A percentile compares a stretch with the other conserved stretches of the same genome.
Evolutionary conservation across 2,329 filamentous ascomycete genomes (phyloP).

Genomic region (Ilyonectria mors-panacis): DNA sequence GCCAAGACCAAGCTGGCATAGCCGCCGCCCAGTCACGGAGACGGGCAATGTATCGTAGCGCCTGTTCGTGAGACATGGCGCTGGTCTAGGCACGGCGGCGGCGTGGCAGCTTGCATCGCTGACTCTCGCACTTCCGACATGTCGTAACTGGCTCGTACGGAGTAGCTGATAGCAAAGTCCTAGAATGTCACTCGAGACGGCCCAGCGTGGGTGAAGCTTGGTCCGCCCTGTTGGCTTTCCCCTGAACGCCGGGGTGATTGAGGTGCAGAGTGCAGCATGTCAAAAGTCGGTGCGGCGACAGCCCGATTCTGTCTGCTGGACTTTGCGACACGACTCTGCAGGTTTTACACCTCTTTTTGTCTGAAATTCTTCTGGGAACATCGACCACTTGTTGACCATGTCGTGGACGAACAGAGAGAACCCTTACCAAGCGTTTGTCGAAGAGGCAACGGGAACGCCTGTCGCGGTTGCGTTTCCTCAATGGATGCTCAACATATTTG

Average conservation of each 20-base stretch:
- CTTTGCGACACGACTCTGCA: not conserved
- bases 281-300: not conserved
- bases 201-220: not conserved
- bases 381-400: constrained; percentile 30
- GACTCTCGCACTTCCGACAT: constrained; percentile 14
- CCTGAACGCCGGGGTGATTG: not conserved
- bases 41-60: constrained; percentile 21
- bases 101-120: constrained; percentile 5
- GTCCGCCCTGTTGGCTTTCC: not conserved
- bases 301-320: not conserved
- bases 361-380: not conserved
- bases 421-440: constrained; percentile 45
- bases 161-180: constrained; percentile 5
- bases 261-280: not conserved
- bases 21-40: constrained; percentile 30
- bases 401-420: constrained; percentile 47
- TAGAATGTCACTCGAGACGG: not conserved
- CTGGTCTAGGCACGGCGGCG: constrained; percentile 36
- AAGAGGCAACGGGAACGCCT: constrained; percentile 41
- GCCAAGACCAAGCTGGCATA: not conserved
- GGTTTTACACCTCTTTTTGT: not conserved
- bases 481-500: constrained; percentile 48
- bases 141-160: not conserved
- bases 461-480: constrained; percentile 39
- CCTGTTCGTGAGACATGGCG: constrained; percentile 40